Base-by-base conservation (phyloP, 495 filamentous ascomycete genomes). In the Talaromyces nanjingensis region DNA sequence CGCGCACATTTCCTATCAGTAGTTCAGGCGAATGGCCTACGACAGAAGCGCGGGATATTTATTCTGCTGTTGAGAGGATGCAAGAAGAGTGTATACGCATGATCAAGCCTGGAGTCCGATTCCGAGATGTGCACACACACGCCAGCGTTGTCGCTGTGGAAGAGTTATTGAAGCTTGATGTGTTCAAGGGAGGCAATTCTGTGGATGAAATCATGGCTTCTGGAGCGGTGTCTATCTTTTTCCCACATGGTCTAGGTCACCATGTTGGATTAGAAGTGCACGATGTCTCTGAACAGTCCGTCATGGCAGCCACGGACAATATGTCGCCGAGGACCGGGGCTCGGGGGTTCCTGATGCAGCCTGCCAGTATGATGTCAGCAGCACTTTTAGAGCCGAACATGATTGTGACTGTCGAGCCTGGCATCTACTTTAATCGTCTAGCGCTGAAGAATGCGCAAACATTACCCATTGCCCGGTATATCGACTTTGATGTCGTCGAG, bases 201-300 rank as follows among this genome's bases (percentile, higher is more conserved):
- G 78, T 76, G 6, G 76, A 81, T 2, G 91, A 92, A 64, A 86
- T 96, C 64, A 81, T 84, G 56, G 66, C 76, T 42, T 83, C 84
- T 2, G 88, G 92, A 33, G 91, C 86, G 22, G 85, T 85, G 3
- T 79, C 83, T 27, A 87, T 90, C 0, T 98, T 97, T 76, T 96
- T 96, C 75, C 93, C 93, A 2, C 93, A 98, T 73, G 93, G 93
- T 2, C 79, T 93, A 14, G 91, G 91, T 11, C 92, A 98, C 72
- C 91, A 96, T 72, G 78, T 97, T 37, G 93, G 93, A 0, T 81
- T 98, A 16, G 93, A 98, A 72, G 88, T 91, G 45, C 93, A 98
- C 69, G 93, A 98, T 76, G 86, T 90, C 6, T 83, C 83, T 5
- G 80, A 74, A 7, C 72, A 76, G 25, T 75, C 79, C 3, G 76